These are phyloP conservation scores for Sordariomycetes sp. DNA, from an alignment of 2,329 filamentous ascomycete genomes.

Conservation along the genomic window DNA sequence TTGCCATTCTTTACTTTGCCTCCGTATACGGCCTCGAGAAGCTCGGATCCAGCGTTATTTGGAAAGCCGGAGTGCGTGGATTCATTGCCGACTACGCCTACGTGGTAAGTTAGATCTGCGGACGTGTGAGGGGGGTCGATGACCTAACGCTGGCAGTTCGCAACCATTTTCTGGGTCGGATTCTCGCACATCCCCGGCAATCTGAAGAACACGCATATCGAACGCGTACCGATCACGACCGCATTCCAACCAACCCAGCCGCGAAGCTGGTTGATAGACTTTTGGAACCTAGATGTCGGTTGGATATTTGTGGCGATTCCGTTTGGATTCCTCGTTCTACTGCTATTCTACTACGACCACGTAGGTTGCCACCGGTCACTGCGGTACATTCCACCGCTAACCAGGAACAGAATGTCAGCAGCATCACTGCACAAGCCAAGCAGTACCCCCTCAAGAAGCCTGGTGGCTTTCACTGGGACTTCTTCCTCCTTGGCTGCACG, in stretches of 20 bases:
- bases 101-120: conserved; percentile 23
- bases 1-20: conserved; percentile 30
- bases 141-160: conserved; percentile 24
- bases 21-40: conserved; percentile 40
- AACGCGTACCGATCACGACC: conserved; percentile 28
- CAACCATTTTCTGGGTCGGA: conserved; percentile 43
- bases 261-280: conserved; percentile 38
- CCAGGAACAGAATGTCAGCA: conserved; percentile 33
- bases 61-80: conserved; percentile 31
- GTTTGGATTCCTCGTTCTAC: conserved; percentile 41
- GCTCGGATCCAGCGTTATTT: conserved; percentile 33
- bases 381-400: neutral
- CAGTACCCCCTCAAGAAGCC: conserved; percentile 48
- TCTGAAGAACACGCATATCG: conserved; percentile 28
- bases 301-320: conserved; percentile 44
- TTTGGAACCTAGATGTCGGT: conserved; percentile 40
- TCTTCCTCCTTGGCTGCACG: conserved; percentile 47
- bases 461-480: conserved; percentile 52
- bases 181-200: conserved; percentile 41
- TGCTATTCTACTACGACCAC: conserved; percentile 49
- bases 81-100: conserved; percentile 44
- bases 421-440: conserved; percentile 44
- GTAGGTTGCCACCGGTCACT: conserved; percentile 13
- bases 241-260: conserved; percentile 37
- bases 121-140: too few species aligned